Conservation (phyloP, 208 protist species). For the Trypanosoma cruzi region DNA sequence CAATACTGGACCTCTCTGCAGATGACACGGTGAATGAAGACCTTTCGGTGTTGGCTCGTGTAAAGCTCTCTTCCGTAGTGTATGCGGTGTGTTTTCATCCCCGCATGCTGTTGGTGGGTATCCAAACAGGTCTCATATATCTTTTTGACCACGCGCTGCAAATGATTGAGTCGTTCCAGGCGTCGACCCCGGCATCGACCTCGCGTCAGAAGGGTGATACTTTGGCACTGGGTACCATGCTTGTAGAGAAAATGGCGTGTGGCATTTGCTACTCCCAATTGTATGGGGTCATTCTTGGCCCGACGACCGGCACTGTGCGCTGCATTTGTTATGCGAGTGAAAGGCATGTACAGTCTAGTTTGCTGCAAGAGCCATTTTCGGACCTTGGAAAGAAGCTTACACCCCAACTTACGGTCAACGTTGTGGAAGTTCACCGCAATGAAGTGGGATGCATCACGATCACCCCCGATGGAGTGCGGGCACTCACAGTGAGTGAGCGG, state of each 20-base stretch:
- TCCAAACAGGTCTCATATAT: constrained; percentile 43
- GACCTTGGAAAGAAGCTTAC: neutral
- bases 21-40: neutral
- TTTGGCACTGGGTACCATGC: constrained; percentile 21
- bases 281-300: constrained; percentile 24
- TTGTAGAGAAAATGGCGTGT: constrained; percentile 21
- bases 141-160: constrained; percentile 26
- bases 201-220: neutral
- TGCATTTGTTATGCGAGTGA: constrained; percentile 30
- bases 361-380: constrained; percentile 3
- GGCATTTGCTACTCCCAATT: constrained; percentile 24
- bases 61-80: constrained; percentile 11
- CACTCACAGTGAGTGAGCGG: constrained; percentile 61
- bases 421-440: constrained; percentile 29
- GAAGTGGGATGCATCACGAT: constrained; percentile 60
- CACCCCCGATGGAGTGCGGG: constrained; percentile 52
- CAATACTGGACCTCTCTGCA: constrained; percentile 19
- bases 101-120: constrained; percentile 48
- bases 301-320: constrained; percentile 24
- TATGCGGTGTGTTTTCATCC: constrained; percentile 29
- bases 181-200: neutral
- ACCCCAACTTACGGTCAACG: constrained; percentile 4
- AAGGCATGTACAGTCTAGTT: neutral
- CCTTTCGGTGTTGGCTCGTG: constrained; percentile 7
- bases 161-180: constrained; percentile 21